Evolutionary conservation across 805 yeast genomes (phyloP).

Genomic region (Saccharomycopsis schoenii): DNA sequence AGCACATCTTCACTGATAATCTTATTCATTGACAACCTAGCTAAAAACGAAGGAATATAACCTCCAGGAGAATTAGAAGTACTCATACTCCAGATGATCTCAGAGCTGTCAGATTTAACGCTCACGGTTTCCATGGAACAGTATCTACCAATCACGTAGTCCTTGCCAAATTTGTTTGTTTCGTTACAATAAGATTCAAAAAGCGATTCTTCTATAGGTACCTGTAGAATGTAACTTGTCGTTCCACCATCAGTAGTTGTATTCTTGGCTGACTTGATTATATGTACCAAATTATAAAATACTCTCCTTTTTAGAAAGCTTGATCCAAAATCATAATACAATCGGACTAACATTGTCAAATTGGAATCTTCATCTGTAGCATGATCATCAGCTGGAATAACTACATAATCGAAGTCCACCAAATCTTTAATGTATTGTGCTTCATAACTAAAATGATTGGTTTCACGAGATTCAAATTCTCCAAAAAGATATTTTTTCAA

Average conservation of each 20-base stretch:
- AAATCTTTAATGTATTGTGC: background rate
- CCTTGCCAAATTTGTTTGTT: background rate
- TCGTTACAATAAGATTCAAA: background rate
- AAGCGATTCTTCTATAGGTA: slow-evolving; percentile 1
- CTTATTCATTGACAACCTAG: slow-evolving; percentile 5
- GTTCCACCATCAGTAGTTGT: background rate
- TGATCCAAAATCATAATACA: slow-evolving; percentile 4
- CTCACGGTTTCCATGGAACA: slow-evolving; percentile 1
- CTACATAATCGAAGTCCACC: background rate
- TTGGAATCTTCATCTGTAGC: background rate
- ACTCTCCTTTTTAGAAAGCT: slow-evolving; percentile 2
- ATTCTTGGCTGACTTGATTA: background rate
- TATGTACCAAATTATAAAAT: slow-evolving; percentile 3
- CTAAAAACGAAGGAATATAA: slow-evolving; percentile 2
- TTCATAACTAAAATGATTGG: slow-evolving; percentile 1
- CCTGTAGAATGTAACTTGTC: slow-evolving; percentile 2
- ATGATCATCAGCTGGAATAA: background rate
- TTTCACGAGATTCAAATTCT: background rate
- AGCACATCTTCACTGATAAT: slow-evolving; percentile 6
- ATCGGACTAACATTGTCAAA: slow-evolving; percentile 1
- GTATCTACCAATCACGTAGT: slow-evolving; percentile 1
- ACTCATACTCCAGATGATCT: slow-evolving; percentile 3
- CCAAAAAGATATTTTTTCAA: background rate
- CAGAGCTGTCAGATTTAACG: background rate
- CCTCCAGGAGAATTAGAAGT: slow-evolving; percentile 7